Evolutionary conservation across 2,329 filamentous ascomycete species (phyloP).

Genomic region (Verticillium klebahnii): DNA sequence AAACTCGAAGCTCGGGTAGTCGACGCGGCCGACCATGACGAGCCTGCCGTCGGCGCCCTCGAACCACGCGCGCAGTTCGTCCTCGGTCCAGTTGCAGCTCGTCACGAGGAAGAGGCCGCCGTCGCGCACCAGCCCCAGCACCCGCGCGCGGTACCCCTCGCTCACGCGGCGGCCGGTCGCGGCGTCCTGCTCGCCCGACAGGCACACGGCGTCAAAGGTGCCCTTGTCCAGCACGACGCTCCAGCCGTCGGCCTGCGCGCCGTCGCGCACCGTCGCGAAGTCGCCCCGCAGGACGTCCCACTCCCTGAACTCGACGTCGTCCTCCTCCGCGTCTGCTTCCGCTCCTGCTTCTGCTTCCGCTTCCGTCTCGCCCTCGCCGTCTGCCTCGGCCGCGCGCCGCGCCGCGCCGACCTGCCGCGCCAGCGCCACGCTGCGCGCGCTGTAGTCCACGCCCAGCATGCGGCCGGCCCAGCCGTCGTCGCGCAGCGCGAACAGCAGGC

Average conservation of each 20-base stretch:
- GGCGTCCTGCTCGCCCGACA: conserved; percentile 55
- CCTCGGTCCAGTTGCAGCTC: conserved; percentile 97
- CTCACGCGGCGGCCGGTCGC: conserved; percentile 55
- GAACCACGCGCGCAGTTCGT: conserved; percentile 80
- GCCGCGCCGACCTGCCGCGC: conserved; percentile 57
- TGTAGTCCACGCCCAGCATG: conserved; percentile 89
- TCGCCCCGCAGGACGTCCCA: conserved; percentile 60
- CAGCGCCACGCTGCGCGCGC: conserved; percentile 66
- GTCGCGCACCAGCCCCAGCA: conserved; percentile 62
- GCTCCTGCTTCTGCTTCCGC: conserved; percentile 2
- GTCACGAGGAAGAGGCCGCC: conserved; percentile 80
- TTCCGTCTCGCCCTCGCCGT: conserved; percentile 6
- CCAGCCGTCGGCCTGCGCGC: conserved; percentile 50
- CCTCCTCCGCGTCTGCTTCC: background rate
- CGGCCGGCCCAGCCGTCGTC: conserved; percentile 58
- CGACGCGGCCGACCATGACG: conserved; percentile 61
- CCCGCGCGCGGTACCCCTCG: conserved; percentile 69
- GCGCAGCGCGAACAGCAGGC: conserved; percentile 77
- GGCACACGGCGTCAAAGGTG: conserved; percentile 90
- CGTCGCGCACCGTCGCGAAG: conserved; percentile 26
- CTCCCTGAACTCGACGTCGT: conserved; percentile 37
- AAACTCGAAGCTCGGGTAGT: conserved; percentile 85
- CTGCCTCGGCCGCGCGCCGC: too few species aligned
- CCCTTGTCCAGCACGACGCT: conserved; percentile 97
- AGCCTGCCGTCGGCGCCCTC: conserved; percentile 44